These are phyloP conservation scores for Rhodotorula sp. DNA, from an alignment of 1,284 basidiomycete genomes.

Conservation along the genomic window DNA sequence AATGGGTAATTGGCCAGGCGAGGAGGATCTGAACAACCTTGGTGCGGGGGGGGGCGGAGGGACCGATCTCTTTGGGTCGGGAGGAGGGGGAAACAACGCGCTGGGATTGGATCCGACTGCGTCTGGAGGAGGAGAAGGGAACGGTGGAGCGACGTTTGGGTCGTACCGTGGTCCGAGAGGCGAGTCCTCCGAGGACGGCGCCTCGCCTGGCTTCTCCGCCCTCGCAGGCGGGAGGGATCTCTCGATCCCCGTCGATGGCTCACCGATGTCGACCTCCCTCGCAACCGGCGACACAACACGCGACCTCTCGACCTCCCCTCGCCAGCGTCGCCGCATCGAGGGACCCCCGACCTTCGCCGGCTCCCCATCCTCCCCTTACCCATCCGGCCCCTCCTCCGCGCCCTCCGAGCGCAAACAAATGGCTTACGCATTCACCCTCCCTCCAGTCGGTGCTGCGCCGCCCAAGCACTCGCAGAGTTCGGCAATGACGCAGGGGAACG, in stretches of 20 bases:
- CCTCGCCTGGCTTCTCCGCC: neutral
- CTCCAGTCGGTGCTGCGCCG: constrained; percentile 6
- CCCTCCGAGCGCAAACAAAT: constrained; percentile 22
- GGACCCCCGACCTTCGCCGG: neutral
- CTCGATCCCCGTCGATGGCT: constrained; percentile 1
- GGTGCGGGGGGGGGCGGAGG: neutral
- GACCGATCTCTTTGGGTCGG: neutral
- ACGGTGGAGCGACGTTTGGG: neutral
- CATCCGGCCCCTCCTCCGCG: neutral
- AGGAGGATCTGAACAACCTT: constrained; percentile 2
- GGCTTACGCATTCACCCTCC: constrained; percentile 29
- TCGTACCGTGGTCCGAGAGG: neutral
- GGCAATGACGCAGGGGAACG: neutral
- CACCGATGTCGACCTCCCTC: neutral
- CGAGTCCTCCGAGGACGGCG: constrained; percentile 10
- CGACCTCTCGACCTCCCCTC: constrained; percentile 11
- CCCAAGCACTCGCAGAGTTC: neutral
- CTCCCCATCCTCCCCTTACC: neutral
- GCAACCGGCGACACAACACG: neutral
- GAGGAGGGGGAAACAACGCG: neutral
- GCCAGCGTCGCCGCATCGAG: constrained; percentile 28
- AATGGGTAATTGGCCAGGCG: neutral
- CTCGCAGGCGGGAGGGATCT: neutral
- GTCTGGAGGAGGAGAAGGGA: neutral
- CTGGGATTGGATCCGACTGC: constrained; percentile 13